These are phyloP conservation scores for Argentina anserina DNA, from an alignment of 306 rosid genomes.

Conservation along the genomic window DNA sequence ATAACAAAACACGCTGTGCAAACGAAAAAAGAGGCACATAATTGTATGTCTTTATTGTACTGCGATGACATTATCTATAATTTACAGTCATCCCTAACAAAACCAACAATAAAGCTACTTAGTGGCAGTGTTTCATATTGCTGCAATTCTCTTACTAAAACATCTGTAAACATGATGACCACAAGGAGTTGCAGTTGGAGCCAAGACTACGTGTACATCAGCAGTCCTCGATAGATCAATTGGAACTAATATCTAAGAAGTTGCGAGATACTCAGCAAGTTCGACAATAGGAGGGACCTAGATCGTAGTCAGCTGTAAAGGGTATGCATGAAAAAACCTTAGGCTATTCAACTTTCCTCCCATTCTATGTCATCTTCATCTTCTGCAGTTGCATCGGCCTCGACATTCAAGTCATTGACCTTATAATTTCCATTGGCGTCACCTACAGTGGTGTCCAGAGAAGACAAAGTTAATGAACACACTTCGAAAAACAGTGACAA, in stretches of 20 bases:
- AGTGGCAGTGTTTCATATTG: background rate
- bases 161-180: background rate
- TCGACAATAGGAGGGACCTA: background rate
- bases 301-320: constrained; percentile 4
- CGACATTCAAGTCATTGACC: constrained; percentile 74
- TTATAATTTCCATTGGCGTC: constrained; percentile 54
- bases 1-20: too few relatives aligned
- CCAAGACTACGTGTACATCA: background rate
- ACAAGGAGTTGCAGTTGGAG: constrained; percentile 13
- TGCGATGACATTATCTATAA: background rate
- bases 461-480: background rate
- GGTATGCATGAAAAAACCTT: background rate
- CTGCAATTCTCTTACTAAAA: background rate
- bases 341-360: constrained; percentile 75
- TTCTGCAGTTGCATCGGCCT: constrained; percentile 58
- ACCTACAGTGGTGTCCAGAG: constrained; percentile 34
- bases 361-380: constrained; percentile 74
- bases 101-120: background rate
- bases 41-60: background rate
- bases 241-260: background rate
- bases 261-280: background rate
- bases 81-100: constrained; percentile 1
- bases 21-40: too few relatives aligned
- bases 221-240: background rate
- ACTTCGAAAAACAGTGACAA: background rate